Percentiles rank a stretch among this genome's conserved stretches.
Conservation (phyloP, 2,329 filamentous ascomycete species). For the Clonostachys rosea region DNA sequence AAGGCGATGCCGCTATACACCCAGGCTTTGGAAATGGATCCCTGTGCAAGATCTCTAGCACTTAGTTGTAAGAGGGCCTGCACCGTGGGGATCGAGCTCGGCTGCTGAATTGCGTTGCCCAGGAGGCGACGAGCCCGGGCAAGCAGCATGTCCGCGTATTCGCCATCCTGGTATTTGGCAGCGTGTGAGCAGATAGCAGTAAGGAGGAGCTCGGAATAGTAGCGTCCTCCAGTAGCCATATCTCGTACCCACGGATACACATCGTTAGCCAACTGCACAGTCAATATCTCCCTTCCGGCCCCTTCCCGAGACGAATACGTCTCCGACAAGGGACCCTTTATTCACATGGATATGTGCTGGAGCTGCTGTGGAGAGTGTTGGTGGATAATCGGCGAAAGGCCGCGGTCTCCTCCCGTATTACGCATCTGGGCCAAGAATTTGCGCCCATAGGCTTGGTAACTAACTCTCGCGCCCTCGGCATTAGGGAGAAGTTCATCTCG, state of each 20-base stretch:
- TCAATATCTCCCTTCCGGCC: no score
- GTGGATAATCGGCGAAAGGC: no score
- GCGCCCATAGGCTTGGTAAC: no score
- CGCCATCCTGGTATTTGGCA: slow-evolving; percentile 10
- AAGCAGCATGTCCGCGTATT: slow-evolving; percentile 9
- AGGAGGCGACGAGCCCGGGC: slow-evolving; percentile 13
- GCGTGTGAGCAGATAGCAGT: slow-evolving; percentile 16
- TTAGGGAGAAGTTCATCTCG: no score
- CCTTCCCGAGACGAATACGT: background rate
- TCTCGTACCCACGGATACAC: slow-evolving; percentile 5
- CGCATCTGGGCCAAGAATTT: no score
- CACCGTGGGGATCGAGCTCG: slow-evolving; percentile 17
- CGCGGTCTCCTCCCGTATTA: no score
- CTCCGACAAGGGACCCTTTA: no score
- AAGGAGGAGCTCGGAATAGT: slow-evolving; percentile 18
- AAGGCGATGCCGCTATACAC: slow-evolving; percentile 22
- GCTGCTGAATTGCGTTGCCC: slow-evolving; percentile 15
- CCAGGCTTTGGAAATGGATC: slow-evolving; percentile 19
- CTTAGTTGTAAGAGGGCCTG: slow-evolving; percentile 20
- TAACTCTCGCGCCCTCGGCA: no score
- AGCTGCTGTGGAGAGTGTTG: no score
- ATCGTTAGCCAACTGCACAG: no score
- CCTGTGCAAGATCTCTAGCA: slow-evolving; percentile 16
- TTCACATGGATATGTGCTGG: no score
- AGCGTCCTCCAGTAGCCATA: slow-evolving; percentile 16